Percentiles rank a stretch among this genome's conserved stretches.
These are phyloP conservation scores for Metschnikowia colocasiae DNA, from an alignment of 805 yeast genomes.

Conservation along the genomic window DNA sequence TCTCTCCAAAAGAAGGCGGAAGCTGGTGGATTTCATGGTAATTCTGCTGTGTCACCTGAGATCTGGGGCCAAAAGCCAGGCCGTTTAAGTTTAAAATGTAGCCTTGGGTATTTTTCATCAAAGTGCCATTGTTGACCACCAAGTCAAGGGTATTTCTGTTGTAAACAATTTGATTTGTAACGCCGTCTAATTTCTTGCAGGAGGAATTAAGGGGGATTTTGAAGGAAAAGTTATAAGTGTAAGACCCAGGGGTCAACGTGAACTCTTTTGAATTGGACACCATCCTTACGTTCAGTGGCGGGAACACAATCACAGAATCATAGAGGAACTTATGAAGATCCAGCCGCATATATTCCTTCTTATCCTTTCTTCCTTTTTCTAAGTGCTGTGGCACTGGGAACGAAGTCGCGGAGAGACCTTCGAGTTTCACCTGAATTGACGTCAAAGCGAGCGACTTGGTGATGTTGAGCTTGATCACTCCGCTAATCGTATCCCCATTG, in stretches of 20 bases:
- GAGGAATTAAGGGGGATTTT: constrained; percentile 40
- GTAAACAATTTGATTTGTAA: constrained; percentile 32
- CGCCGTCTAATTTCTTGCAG: constrained; percentile 28
- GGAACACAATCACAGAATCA: constrained; percentile 49
- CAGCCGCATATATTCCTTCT: constrained; percentile 20
- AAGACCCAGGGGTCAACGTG: constrained; percentile 49
- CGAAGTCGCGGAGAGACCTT: constrained; percentile 44
- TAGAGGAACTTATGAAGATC: constrained; percentile 48
- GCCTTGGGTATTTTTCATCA: constrained; percentile 20
- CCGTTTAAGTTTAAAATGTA: constrained; percentile 3
- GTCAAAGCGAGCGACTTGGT: constrained; percentile 41
- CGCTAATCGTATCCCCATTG: constrained; percentile 43
- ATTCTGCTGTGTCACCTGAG: neutral
- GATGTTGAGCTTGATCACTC: constrained; percentile 37
- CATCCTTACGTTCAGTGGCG: constrained; percentile 46
- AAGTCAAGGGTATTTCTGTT: constrained; percentile 28
- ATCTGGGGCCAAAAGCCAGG: neutral
- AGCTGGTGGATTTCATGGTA: constrained; percentile 14
- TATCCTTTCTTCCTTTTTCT: constrained; percentile 9
- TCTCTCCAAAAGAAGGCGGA: constrained; percentile 14
- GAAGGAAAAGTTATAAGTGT: constrained; percentile 47
- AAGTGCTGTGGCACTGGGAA: constrained; percentile 26
- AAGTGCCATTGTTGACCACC: constrained; percentile 32
- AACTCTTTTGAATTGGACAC: constrained; percentile 43
- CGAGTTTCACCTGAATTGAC: constrained; percentile 49